These are phyloP conservation scores for Smittium mucronatum DNA, from an alignment of 371 early-diverging fungal species.

Conservation along the genomic window DNA sequence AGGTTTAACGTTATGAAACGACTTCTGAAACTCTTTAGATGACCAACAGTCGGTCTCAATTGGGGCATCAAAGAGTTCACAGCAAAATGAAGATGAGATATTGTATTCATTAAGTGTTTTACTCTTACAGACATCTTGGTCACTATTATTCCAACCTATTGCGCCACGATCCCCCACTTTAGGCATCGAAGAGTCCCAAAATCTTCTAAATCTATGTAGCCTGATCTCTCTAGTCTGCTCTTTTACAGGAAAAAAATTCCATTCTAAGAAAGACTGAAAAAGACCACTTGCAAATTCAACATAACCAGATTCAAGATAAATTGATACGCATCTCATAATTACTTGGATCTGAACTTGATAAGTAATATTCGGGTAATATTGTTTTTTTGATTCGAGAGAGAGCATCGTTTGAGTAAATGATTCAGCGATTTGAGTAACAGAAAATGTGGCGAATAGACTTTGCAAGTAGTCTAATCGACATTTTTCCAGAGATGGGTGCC, in stretches of 20 bases:
- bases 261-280: conserved; percentile 7
- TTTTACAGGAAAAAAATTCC: conserved; percentile 8
- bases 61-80: no score
- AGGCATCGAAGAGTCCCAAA: not conserved
- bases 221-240: not conserved
- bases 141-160: not conserved
- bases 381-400: not conserved
- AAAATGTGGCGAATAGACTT: not conserved
- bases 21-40: not conserved
- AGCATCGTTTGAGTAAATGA: not conserved
- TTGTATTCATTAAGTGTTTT: no score
- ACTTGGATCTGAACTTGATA: not conserved
- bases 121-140: no score
- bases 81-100: not conserved
- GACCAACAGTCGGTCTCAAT: not conserved
- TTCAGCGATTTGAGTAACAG: not conserved
- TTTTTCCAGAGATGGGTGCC: conserved; percentile 5
- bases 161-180: not conserved
- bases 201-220: not conserved
- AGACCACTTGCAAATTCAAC: not conserved
- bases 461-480: conserved; percentile 4
- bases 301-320: conserved; percentile 9
- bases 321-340: not conserved
- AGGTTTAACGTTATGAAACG: not conserved
- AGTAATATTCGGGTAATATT: not conserved